Evolutionary conservation across 345 rosid genomes (phyloP).

Genomic region (Euphorbia lathyris): DNA sequence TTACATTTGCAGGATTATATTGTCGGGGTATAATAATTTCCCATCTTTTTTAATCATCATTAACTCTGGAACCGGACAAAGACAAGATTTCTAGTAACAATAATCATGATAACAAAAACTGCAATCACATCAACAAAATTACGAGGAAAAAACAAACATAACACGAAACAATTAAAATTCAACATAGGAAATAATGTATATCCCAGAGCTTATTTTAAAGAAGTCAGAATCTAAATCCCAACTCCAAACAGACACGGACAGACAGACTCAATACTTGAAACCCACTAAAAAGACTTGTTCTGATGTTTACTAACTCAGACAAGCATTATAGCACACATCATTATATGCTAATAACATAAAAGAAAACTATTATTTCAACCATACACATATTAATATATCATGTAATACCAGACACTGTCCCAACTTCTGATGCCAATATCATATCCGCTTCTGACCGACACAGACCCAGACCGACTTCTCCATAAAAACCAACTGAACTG

Average conservation of each 20-base stretch:
- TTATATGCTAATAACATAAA: neutral
- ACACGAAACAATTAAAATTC: neutral
- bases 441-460: neutral
- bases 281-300: neutral
- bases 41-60: too few species aligned
- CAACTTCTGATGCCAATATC: conserved; percentile 16
- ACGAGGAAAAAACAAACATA: too few species aligned
- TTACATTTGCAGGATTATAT: too few species aligned
- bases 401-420: conserved; percentile 10
- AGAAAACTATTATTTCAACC: conserved; percentile 12
- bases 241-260: conserved; percentile 4
- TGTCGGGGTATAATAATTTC: too few species aligned
- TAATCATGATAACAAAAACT: neutral
- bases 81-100: too few species aligned
- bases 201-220: conserved; percentile 18
- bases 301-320: neutral
- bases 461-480: too few species aligned
- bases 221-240: neutral
- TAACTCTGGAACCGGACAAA: too few species aligned
- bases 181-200: neutral
- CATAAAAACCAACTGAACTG: conserved; percentile 16
- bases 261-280: too few species aligned
- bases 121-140: neutral
- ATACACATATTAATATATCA: neutral
- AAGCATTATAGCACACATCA: neutral